A percentile compares a stretch with the other conserved stretches of the same genome.
These are phyloP conservation scores for Leersia perrieri DNA, from an alignment of 176 grass and related monocot species.

Conservation along the genomic window DNA sequence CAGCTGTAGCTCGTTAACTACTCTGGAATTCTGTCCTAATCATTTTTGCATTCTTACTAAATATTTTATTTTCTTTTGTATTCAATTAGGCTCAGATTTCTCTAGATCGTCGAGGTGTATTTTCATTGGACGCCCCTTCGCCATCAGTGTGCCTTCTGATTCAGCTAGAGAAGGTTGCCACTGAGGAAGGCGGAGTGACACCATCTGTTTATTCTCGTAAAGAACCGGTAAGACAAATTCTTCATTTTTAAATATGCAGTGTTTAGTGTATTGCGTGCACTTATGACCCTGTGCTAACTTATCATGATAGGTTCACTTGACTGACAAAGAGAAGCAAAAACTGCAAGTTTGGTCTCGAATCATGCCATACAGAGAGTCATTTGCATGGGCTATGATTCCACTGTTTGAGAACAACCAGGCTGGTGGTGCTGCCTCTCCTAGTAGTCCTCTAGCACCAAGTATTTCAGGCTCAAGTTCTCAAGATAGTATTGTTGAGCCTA, in stretches of 20 bases:
- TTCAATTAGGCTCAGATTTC: slow-evolving; percentile 60
- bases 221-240: slow-evolving; percentile 81
- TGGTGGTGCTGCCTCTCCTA: slow-evolving; percentile 71
- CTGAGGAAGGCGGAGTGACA: slow-evolving; percentile 95
- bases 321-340: slow-evolving; percentile 95
- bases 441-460: slow-evolving; percentile 75
- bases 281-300: slow-evolving; percentile 31
- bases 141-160: slow-evolving; percentile 89
- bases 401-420: slow-evolving; percentile 80
- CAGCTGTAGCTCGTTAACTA: background rate
- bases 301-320: slow-evolving; percentile 75
- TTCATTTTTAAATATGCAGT: slow-evolving; percentile 3
- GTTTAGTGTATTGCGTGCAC: background rate
- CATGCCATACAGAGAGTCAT: slow-evolving; percentile 87
- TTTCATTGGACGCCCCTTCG: slow-evolving; percentile 85
- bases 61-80: slow-evolving; percentile 32
- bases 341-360: slow-evolving; percentile 96
- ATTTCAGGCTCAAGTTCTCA: slow-evolving; percentile 83
- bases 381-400: slow-evolving; percentile 95
- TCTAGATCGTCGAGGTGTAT: slow-evolving; percentile 63
- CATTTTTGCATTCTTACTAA: slow-evolving; percentile 6
- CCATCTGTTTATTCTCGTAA: slow-evolving; percentile 98
- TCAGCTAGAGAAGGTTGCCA: slow-evolving; percentile 87
- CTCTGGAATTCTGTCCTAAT: slow-evolving; percentile 22
- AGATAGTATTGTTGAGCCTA: slow-evolving; percentile 72